Conservation (phyloP, 352 stramenopile species). For the Globisporangium iwayamae region DNA sequence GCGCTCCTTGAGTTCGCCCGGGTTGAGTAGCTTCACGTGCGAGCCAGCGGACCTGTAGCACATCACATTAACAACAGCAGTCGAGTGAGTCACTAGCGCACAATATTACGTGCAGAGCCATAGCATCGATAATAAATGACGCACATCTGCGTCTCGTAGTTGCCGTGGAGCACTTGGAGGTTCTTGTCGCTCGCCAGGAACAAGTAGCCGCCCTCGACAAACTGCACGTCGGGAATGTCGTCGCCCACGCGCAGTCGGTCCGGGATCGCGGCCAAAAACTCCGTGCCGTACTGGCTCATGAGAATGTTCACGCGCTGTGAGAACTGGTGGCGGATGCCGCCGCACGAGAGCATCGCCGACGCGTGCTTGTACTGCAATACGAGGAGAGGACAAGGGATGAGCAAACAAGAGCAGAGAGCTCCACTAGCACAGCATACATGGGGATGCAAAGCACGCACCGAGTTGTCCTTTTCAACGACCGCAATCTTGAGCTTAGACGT, state of each 20-base stretch:
- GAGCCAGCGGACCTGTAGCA: constrained; percentile 32
- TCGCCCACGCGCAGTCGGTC: constrained; percentile 51
- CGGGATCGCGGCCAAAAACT: constrained; percentile 59
- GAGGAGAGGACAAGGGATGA: background rate
- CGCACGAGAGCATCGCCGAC: constrained; percentile 70
- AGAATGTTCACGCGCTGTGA: constrained; percentile 70
- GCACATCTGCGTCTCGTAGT: constrained; percentile 54
- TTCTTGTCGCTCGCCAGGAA: constrained; percentile 75
- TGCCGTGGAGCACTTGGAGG: constrained; percentile 44
- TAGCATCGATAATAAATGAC: too few relatives aligned
- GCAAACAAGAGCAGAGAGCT: background rate
- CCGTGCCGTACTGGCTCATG: constrained; percentile 77
- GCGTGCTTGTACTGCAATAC: constrained; percentile 75
- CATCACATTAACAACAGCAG: background rate
- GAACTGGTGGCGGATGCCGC: constrained; percentile 83
- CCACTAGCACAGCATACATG: background rate
- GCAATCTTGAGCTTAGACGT: constrained; percentile 70
- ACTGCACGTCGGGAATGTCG: constrained; percentile 70
- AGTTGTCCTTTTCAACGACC: constrained; percentile 65
- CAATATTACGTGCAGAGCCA: background rate
- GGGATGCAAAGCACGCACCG: constrained; percentile 29
- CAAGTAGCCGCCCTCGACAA: constrained; percentile 78
- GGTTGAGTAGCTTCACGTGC: constrained; percentile 50
- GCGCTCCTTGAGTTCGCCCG: constrained; percentile 43
- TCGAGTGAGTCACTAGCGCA: background rate